Base-by-base conservation (phyloP, 2,329 filamentous ascomycete genomes). In the Trichophyton verrucosum region DNA sequence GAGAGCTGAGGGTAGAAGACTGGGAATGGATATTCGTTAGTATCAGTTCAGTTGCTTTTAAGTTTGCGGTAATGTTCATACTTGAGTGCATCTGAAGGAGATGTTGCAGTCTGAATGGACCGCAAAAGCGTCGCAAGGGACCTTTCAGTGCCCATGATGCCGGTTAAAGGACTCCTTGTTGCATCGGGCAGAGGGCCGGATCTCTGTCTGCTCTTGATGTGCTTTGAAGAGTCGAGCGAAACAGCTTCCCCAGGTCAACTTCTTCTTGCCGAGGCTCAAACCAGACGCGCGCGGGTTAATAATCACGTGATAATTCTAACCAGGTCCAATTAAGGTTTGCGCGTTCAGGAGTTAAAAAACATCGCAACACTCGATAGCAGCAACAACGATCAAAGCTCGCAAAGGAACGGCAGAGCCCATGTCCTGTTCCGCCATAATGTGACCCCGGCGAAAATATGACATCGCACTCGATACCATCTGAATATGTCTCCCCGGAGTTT, bases 401-500 rank as follows among this genome's bases (percentile, higher is more conserved):
- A n/a, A 3, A 38, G 33, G 2, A 38, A 36, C 24, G 17, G 15
- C 55, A 17, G 55, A 44, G 40, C 6, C 27, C 17, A n/a, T 20
- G 17, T 3, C 17, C 22, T 42, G 33, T 7, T 24, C 33, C 11
- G 55, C 20, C 40, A 42, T 27, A 42, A 44, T 57, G 55, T 17
- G 17, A 36, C 36, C 22, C 17, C 33, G 17, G 6, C 40, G 8
- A 38, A 40, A 42, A 24, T 33, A 59, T 49, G 24, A 33, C 24
- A 24, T 33, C 40, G 57, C 57, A 59, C 15, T 49, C 47, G 20
- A 15, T 59, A 30, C 57, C 57, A 33, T 15, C 77, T 38, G 79
- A 80, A 71, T 94, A 95, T 76, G 72, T 74, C 27, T 82, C 82
- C 22, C 90, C 90, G 20, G 72, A 77, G 3, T 96, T 95, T 70